A percentile compares a stretch with the other conserved stretches of the same genome.
These are phyloP conservation scores for Striga hermonthica DNA, from an alignment of 305 asterid genomes.

Conservation along the genomic window DNA sequence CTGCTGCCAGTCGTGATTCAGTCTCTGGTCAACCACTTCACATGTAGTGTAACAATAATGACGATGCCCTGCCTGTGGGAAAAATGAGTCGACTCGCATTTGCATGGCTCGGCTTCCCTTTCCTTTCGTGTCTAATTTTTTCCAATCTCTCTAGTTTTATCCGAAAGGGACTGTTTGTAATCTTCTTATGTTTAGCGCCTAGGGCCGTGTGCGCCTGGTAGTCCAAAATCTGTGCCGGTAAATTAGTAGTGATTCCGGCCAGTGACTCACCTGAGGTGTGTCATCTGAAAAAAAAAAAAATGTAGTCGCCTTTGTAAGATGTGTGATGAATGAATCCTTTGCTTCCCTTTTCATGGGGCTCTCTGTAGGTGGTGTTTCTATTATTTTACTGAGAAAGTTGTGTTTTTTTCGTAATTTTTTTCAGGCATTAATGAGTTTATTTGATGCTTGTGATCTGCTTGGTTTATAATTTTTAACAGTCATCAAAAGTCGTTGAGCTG, in stretches of 20 bases:
- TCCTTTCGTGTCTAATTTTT: not conserved
- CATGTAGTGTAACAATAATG: constrained; percentile 25
- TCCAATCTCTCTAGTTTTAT: constrained; percentile 15
- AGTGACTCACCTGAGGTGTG: constrained; percentile 72
- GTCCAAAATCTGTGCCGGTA: constrained; percentile 38
- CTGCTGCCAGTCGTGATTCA: constrained; percentile 43
- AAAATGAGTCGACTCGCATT: not conserved
- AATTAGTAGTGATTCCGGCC: constrained; percentile 37
- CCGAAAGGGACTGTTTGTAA: not conserved
- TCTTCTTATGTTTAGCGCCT: constrained; percentile 20
- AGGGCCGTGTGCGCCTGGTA: constrained; percentile 53
- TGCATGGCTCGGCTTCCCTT: not conserved
- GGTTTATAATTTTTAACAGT: too few relatives aligned
- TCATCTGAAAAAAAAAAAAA: constrained; percentile 22
- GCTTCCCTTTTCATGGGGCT: not conserved
- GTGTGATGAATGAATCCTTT: not conserved
- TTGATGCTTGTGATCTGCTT: too few relatives aligned
- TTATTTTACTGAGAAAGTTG: not conserved
- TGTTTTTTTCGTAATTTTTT: not conserved
- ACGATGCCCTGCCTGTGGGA: not conserved
- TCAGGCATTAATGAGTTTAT: too few relatives aligned
- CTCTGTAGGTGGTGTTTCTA: not conserved
- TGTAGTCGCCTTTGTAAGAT: not conserved
- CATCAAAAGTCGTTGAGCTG: too few relatives aligned
- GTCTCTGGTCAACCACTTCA: constrained; percentile 53